Evolutionary conservation across 176 grass and related monocot species (phyloP).

Genomic region (Lolium rigidum): DNA sequence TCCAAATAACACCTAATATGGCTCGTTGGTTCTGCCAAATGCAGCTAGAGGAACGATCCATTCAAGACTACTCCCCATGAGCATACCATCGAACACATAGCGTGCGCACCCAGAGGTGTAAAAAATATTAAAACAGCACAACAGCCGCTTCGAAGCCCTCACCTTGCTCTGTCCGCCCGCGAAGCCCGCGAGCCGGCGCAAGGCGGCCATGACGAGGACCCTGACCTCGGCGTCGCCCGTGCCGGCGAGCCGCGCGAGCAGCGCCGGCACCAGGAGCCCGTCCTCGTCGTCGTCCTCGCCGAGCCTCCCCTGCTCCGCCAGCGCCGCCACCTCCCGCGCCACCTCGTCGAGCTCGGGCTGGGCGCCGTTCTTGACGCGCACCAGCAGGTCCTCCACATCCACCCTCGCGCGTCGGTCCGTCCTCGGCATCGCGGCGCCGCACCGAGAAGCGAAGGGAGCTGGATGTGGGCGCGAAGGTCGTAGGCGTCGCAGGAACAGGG

Average conservation of each 20-base stretch:
- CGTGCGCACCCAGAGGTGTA: too few relatives aligned
- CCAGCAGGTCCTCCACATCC: slow-evolving; percentile 68
- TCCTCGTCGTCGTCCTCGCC: slow-evolving; percentile 58
- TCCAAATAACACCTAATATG: too few relatives aligned
- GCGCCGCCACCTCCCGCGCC: slow-evolving; percentile 46
- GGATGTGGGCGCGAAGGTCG: too few relatives aligned
- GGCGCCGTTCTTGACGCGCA: slow-evolving; percentile 62
- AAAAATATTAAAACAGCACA: neutral
- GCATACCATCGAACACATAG: too few relatives aligned
- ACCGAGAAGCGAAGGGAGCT: neutral
- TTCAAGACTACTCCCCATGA: too few relatives aligned
- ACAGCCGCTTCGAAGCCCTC: neutral
- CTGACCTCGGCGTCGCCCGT: slow-evolving; percentile 48
- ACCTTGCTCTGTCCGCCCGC: slow-evolving; percentile 66
- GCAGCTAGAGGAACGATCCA: too few relatives aligned
- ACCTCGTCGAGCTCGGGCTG: slow-evolving; percentile 44
- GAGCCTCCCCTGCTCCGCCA: slow-evolving; percentile 49
- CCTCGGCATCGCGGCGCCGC: slow-evolving; percentile 42
- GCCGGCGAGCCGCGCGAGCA: slow-evolving; percentile 51
- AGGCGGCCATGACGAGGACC: slow-evolving; percentile 56
- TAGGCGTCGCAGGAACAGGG: too few relatives aligned
- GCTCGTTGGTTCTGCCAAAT: too few relatives aligned
- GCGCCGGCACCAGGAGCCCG: slow-evolving; percentile 53
- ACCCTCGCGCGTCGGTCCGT: slow-evolving; percentile 2
- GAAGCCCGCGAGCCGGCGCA: slow-evolving; percentile 54